These are phyloP conservation scores for Geotrichum europaeum DNA, from an alignment of 1,139 yeast species.

Conservation along the genomic window DNA sequence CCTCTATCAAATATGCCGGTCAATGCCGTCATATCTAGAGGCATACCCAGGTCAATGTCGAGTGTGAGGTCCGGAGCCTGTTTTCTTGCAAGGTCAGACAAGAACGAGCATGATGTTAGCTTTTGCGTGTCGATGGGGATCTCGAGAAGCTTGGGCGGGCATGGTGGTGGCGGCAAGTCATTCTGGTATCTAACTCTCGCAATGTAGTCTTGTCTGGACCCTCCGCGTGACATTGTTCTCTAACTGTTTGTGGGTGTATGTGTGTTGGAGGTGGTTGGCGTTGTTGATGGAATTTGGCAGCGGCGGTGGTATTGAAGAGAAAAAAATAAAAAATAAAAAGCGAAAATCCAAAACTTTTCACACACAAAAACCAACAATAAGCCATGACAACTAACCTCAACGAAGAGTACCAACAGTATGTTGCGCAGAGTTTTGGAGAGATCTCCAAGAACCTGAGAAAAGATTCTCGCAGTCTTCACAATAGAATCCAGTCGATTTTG, in stretches of 20 bases:
- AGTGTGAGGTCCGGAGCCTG: constrained; percentile 62
- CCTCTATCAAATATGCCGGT: constrained; percentile 65
- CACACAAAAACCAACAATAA: not conserved
- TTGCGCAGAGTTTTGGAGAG: constrained; percentile 20
- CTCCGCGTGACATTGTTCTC: constrained; percentile 21
- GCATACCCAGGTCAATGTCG: constrained; percentile 76
- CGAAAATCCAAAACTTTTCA: not conserved
- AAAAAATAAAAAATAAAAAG: not conserved
- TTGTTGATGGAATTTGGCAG: constrained; percentile 1
- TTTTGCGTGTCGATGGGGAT: constrained; percentile 41
- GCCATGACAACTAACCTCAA: constrained; percentile 1
- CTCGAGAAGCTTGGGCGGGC: constrained; percentile 79
- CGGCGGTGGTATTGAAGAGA: not conserved
- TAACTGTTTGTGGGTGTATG: not conserved
- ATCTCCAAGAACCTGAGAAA: constrained; percentile 31
- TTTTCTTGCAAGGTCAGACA: constrained; percentile 70
- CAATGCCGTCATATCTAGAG: constrained; percentile 61
- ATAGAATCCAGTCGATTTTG: constrained; percentile 64
- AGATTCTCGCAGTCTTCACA: constrained; percentile 51
- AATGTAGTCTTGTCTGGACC: constrained; percentile 68
- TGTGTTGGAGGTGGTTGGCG: not conserved
- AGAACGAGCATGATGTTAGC: constrained; percentile 52
- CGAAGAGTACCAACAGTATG: constrained; percentile 16
- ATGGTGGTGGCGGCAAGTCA: constrained; percentile 87
- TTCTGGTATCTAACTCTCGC: constrained; percentile 82